Percentiles rank a stretch among this genome's conserved stretches.
Conservation (phyloP, 2,329 filamentous ascomycete genomes). For the Trichoderma hamatum region DNA sequence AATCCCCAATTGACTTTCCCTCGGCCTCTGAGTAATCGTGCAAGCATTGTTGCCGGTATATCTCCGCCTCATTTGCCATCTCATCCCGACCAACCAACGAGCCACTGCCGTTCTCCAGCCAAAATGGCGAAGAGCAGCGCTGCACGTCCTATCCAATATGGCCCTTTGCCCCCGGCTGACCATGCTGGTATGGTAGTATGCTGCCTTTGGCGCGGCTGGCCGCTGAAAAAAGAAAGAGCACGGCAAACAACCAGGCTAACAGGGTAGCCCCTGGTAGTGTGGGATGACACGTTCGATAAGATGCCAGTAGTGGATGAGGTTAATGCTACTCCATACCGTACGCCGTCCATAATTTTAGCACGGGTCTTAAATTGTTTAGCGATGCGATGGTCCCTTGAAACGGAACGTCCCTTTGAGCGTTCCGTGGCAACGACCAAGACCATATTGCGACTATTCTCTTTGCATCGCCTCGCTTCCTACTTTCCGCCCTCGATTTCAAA, state of each 20-base stretch:
- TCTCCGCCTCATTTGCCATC: conserved; percentile 16
- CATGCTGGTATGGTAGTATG: background rate
- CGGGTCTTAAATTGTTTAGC: background rate
- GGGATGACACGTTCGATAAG: conserved; percentile 17
- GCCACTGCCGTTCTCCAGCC: background rate
- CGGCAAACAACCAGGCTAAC: conserved; percentile 17
- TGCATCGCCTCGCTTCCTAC: background rate
- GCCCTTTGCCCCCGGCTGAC: conserved; percentile 19
- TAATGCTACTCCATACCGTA: conserved; percentile 9
- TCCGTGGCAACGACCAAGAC: background rate
- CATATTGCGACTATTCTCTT: background rate
- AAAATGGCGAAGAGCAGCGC: background rate
- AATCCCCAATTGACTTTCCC: background rate
- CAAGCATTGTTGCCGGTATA: background rate
- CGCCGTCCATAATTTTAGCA: background rate
- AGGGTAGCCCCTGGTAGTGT: conserved; percentile 7
- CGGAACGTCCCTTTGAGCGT: background rate
- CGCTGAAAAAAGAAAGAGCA: background rate
- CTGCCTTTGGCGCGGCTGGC: conserved; percentile 10
- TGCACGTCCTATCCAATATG: background rate
- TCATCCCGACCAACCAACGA: conserved; percentile 10
- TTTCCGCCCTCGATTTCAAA: background rate
- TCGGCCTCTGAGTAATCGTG: background rate
- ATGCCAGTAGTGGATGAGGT: conserved; percentile 20
- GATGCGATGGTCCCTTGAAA: background rate